Percentiles rank a stretch among this genome's conserved stretches.
phyloP scores from a whole-genome alignment of 805 yeast species.

The Metschnikowia aberdeeniae region DNA sequence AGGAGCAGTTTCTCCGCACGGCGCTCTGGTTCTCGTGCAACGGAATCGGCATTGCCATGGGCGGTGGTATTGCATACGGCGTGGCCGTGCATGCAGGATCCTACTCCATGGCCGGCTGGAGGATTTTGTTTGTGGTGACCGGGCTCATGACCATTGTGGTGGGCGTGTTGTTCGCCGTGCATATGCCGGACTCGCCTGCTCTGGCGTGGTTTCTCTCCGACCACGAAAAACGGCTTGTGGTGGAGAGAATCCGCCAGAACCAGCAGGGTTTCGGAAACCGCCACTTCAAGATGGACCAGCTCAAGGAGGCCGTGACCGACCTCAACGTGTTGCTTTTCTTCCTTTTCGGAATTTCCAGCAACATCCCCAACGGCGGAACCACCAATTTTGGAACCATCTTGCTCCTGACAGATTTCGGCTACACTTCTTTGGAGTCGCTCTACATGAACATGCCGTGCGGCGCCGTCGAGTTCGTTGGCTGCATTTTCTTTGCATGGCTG shows the following conservation, averaged over 20 bases:
- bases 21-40: constrained; percentile 35
- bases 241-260: constrained; percentile 50
- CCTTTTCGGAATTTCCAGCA: constrained; percentile 23
- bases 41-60: constrained; percentile 34
- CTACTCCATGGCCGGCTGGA: constrained; percentile 54
- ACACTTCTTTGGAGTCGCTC: constrained; percentile 19
- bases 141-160: constrained; percentile 55
- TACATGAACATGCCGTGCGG: constrained; percentile 28
- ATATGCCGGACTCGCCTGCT: constrained; percentile 55
- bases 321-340: constrained; percentile 41
- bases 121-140: constrained; percentile 51
- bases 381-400: constrained; percentile 28
- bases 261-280: constrained; percentile 58
- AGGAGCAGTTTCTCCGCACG: constrained; percentile 33
- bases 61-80: constrained; percentile 53
- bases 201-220: constrained; percentile 42
- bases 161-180: constrained; percentile 45
- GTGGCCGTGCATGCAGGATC: constrained; percentile 33
- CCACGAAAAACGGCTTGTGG: constrained; percentile 39
- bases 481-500: constrained; percentile 28
- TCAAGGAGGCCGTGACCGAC: constrained; percentile 49
- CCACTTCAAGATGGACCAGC: constrained; percentile 51
- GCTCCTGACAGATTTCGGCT: constrained; percentile 24
- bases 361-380: constrained; percentile 30
- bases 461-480: constrained; percentile 17